phyloP scores from a whole-genome alignment of 1,284 basidiomycete genomes.

The Pyrrhoderma noxium region DNA sequence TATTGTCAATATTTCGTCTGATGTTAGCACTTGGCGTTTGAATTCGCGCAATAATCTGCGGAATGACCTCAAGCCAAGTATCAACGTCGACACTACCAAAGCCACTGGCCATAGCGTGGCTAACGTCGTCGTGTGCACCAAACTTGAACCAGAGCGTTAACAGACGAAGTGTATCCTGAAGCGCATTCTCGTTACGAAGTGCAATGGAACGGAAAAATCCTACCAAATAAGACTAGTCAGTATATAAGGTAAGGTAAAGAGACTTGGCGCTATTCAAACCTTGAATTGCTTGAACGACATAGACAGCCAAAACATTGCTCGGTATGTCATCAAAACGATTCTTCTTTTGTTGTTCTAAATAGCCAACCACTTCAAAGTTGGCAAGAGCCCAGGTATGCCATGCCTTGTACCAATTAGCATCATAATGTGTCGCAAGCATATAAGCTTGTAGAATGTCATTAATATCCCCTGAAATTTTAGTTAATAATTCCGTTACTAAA shows the following conservation, averaged over 20 bases:
- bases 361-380: conserved; percentile 92
- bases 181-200: conserved; percentile 81
- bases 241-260: background rate
- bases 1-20: conserved; percentile 82
- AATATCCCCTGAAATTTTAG: conserved; percentile 54
- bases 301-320: conserved; percentile 66
- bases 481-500: background rate
- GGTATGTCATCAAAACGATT: conserved; percentile 60
- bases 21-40: conserved; percentile 90
- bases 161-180: conserved; percentile 93
- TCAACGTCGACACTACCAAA: conserved; percentile 91
- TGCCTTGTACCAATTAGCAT: conserved; percentile 95
- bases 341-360: conserved; percentile 65
- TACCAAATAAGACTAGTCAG: conserved; percentile 23
- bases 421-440: conserved; percentile 84
- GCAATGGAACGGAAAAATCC: conserved; percentile 97
- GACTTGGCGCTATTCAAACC: conserved; percentile 55
- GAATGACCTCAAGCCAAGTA: conserved; percentile 98
- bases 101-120: conserved; percentile 82
- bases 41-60: conserved; percentile 97
- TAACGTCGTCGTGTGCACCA: conserved; percentile 87
- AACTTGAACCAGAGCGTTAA: conserved; percentile 99
- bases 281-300: conserved; percentile 93
- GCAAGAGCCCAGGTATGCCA: conserved; percentile 99
- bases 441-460: conserved; percentile 83